phyloP scores from a whole-genome alignment of 2,329 filamentous ascomycete species.

The Xylaria sp. region DNA sequence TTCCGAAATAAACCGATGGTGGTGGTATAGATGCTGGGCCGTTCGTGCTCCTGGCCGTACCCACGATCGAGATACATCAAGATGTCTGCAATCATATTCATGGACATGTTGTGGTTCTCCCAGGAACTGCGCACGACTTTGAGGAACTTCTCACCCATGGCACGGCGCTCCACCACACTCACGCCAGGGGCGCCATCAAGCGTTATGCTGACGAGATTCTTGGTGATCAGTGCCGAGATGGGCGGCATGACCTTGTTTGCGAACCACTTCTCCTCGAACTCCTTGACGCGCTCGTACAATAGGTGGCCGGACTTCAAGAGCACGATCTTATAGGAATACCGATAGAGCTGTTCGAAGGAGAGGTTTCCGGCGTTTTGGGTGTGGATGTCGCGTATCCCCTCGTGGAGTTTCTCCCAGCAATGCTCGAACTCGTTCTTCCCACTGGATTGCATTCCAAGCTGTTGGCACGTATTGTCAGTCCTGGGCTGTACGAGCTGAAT shows the following conservation, averaged over 20 bases:
- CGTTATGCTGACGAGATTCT: constrained; percentile 70
- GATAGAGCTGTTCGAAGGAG: constrained; percentile 96
- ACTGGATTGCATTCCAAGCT: constrained; percentile 51
- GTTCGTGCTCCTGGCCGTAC: constrained; percentile 75
- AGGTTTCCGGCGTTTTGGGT: constrained; percentile 88
- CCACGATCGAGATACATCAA: constrained; percentile 97
- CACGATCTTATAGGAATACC: constrained; percentile 93
- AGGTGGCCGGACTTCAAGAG: constrained; percentile 85
- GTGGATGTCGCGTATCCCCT: constrained; percentile 88
- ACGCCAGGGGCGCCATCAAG: constrained; percentile 66
- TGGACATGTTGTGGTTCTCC: constrained; percentile 90
- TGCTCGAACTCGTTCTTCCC: constrained; percentile 84
- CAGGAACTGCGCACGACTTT: constrained; percentile 80
- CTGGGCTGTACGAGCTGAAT: not conserved
- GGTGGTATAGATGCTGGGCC: constrained; percentile 82
- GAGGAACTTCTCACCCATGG: constrained; percentile 85
- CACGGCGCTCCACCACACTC: constrained; percentile 81
- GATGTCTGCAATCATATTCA: constrained; percentile 97
- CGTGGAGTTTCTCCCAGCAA: constrained; percentile 80
- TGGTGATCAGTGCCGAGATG: constrained; percentile 77
- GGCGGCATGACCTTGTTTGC: constrained; percentile 75
- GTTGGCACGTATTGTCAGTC: constrained; percentile 35
- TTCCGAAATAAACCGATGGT: constrained; percentile 92
- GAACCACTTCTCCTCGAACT: constrained; percentile 87
- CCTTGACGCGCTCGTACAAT: constrained; percentile 82